A percentile compares a stretch with the other conserved stretches of the same genome.
Evolutionary conservation across 345 rosid genomes (phyloP).

Genomic region (Moringa oleifera): DNA sequence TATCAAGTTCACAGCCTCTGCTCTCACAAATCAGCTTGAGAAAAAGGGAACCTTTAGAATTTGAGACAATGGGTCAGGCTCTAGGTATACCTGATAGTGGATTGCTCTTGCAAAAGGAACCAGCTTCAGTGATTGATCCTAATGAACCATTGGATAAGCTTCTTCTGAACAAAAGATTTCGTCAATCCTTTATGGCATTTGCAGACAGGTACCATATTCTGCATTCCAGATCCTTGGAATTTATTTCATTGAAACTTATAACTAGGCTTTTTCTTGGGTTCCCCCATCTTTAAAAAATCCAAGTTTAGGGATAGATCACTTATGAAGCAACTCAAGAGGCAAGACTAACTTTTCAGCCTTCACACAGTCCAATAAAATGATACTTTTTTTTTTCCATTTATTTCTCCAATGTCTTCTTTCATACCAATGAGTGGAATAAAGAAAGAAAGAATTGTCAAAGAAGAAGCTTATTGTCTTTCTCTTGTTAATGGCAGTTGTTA

Average conservation of each 20-base stretch:
- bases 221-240: constrained; percentile 4
- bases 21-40: constrained; percentile 81
- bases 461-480: constrained; percentile 2
- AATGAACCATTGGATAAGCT: constrained; percentile 81
- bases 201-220: constrained; percentile 66
- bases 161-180: constrained; percentile 67
- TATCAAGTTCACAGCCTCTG: constrained; percentile 83
- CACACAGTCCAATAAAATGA: too few species aligned
- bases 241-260: not conserved
- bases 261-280: not conserved
- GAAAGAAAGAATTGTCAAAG: not conserved
- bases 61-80: constrained; percentile 79
- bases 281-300: not conserved
- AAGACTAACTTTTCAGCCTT: not conserved
- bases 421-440: not conserved
- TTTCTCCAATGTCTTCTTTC: not conserved
- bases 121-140: constrained; percentile 40
- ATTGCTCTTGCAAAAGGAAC: constrained; percentile 48
- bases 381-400: not conserved
- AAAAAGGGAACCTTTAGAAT: constrained; percentile 52
- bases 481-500: constrained; percentile 52
- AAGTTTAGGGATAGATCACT: not conserved
- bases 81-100: constrained; percentile 89
- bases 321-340: not conserved
- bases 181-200: constrained; percentile 80